Evolutionary conservation across 1,284 basidiomycete genomes (phyloP).

Genomic region (Malassezia yamatoensis): DNA sequence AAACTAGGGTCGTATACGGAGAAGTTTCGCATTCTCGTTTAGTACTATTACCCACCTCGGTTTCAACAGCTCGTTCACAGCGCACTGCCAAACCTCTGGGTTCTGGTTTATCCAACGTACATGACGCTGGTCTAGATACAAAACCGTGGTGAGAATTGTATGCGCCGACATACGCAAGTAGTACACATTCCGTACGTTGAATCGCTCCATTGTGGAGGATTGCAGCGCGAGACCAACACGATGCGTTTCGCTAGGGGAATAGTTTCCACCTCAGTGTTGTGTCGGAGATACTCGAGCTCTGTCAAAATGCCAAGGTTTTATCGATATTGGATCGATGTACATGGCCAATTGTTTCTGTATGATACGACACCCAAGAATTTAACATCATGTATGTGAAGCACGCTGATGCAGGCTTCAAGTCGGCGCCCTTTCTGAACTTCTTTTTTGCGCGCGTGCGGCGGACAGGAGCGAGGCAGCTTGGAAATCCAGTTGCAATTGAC

Average conservation of each 20-base stretch:
- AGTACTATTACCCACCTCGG: conserved; percentile 5
- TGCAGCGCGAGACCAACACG: conserved; percentile 1
- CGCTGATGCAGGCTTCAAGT: conserved; percentile 19
- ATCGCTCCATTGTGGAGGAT: conserved; percentile 16
- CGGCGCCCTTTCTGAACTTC: conserved; percentile 16
- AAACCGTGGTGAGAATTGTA: conserved; percentile 46
- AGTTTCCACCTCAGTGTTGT: not conserved
- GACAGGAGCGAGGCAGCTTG: not conserved
- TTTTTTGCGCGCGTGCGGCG: conserved; percentile 14
- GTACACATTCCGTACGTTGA: conserved; percentile 42
- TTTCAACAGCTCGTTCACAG: conserved; percentile 5
- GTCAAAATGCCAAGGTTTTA: conserved; percentile 25
- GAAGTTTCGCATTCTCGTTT: not conserved
- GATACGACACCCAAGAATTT: conserved; percentile 43
- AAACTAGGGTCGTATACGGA: not conserved
- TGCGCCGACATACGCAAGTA: conserved; percentile 48
- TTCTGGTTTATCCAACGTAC: conserved; percentile 49
- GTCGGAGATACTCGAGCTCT: not conserved
- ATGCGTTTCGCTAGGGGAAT: too few species aligned
- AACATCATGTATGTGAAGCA: conserved; percentile 35
- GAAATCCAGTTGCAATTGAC: not conserved
- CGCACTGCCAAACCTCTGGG: conserved; percentile 18
- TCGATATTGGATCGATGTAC: conserved; percentile 42
- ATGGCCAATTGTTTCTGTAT: conserved; percentile 47
- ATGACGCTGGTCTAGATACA: conserved; percentile 49